Conservation (phyloP, 768 basidiomycete genomes). For the Boletus barrowsii region DNA sequence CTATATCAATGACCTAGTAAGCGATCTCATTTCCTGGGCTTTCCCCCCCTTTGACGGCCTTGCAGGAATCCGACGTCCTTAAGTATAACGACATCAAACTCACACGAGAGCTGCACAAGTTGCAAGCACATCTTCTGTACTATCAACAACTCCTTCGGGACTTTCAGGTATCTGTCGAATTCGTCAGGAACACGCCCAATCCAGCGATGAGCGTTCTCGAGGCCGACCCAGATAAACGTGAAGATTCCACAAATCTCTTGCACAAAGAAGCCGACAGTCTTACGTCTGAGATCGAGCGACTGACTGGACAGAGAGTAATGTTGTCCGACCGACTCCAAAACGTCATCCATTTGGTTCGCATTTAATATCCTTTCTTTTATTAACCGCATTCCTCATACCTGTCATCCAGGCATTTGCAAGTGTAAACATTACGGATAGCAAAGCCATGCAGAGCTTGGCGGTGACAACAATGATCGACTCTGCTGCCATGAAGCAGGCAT, state of each 20-base stretch:
- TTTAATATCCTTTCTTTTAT: background rate
- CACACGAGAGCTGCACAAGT: slow-evolving; percentile 53
- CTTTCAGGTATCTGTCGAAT: slow-evolving; percentile 48
- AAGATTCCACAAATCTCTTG: slow-evolving; percentile 37
- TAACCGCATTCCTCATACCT: background rate
- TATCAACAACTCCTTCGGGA: slow-evolving; percentile 53
- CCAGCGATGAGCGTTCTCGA: slow-evolving; percentile 40
- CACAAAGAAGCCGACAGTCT: slow-evolving; percentile 47
- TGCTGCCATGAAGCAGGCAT: slow-evolving; percentile 36
- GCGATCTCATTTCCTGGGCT: slow-evolving; percentile 2
- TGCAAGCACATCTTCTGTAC: slow-evolving; percentile 58
- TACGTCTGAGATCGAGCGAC: slow-evolving; percentile 46
- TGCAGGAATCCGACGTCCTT: slow-evolving; percentile 48
- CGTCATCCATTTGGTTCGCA: slow-evolving; percentile 32
- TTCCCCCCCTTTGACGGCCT: background rate
- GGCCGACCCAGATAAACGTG: slow-evolving; percentile 1
- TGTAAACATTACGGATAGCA: slow-evolving; percentile 54
- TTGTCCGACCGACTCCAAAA: slow-evolving; percentile 34
- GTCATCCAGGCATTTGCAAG: slow-evolving; percentile 51
- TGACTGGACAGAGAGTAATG: slow-evolving; percentile 36
- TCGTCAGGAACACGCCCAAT: slow-evolving; percentile 46
- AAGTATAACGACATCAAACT: slow-evolving; percentile 38
- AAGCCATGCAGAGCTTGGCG: slow-evolving; percentile 49
- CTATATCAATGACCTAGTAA: slow-evolving; percentile 49
- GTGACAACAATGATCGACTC: slow-evolving; percentile 41